Evolutionary conservation across 2,329 filamentous ascomycete species (phyloP), one percentile per base, ranked within the genome.

Genomic region (Apiospora marii): DNA sequence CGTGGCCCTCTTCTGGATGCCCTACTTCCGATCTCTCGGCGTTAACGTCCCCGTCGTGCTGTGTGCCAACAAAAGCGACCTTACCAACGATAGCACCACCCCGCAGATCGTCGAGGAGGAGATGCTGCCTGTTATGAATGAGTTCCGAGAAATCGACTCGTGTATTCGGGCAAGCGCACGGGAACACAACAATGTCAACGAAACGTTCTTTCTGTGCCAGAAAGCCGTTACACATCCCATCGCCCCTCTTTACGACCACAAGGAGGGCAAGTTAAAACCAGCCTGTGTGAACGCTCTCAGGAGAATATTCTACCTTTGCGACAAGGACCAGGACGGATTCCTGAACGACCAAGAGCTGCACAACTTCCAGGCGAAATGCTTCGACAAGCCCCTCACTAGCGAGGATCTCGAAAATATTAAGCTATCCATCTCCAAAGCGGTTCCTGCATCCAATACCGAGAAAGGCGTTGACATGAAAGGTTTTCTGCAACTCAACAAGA

Each of bases 121-220:
- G 85, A 98, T 99, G 94, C 87, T 98, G 44, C 96, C 96, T 0
- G 92, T 99, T 76, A 98, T 99, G 96, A 92, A 94, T 74, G 96
- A 99, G 84, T 99, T 98, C 84, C 96, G 98, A 80, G 96, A 98
- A 83, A 98, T 99, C 75, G 96, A 99, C 81, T 98, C 95, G 0
- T 99, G 96, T 83, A 98, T 99, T 80, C 90, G 96, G 72, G 95
- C 95, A 12, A 98, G 95, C 82, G 95, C 96, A 27, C 91, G 94
- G 77, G 94, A 98, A 79, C 94, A 98, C 80, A 92, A 93, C 78
- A 98, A 98, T 82, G 94, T 98, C 81, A 97, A 98, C 81, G 95
- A 96, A 82, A 94, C 96, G 73, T 98, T 99, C 85, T 98, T 98
- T 79, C 91, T 99, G 19, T 99, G 96, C 82, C 96, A 99, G 82